A percentile compares a stretch with the other conserved stretches of the same genome.
Conservation (phyloP, 768 basidiomycete species). For the Asterophora parasitica region DNA sequence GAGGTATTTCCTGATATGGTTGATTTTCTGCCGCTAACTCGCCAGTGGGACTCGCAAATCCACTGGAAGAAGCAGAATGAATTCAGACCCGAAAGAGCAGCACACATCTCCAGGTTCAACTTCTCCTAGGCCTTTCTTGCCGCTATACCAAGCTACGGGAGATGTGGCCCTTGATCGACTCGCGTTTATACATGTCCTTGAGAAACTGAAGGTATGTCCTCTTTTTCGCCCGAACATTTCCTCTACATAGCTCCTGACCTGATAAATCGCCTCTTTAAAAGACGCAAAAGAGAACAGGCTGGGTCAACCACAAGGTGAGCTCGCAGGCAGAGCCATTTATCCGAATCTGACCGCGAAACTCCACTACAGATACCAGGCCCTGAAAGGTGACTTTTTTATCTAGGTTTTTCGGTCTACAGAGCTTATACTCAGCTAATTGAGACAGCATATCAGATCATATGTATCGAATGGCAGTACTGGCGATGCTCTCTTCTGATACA, state of each 20-base stretch:
- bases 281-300: conserved; percentile 96
- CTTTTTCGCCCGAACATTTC: neutral
- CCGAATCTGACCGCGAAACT: neutral
- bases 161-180: conserved; percentile 63
- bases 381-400: conserved; percentile 55
- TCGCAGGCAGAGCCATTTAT: neutral
- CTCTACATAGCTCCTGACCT: neutral
- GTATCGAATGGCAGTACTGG: conserved; percentile 94
- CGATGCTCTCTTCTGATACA: conserved; percentile 79
- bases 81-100: neutral
- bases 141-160: conserved; percentile 51
- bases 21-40: no score
- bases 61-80: no score
- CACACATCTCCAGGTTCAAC: neutral
- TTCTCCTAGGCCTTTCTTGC: conserved; percentile 47
- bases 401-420: neutral
- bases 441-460: conserved; percentile 91
- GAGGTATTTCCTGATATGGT: no score
- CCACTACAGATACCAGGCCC: conserved; percentile 64
- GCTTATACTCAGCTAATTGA: neutral
- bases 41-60: no score
- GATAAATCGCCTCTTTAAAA: conserved; percentile 23
- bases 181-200: conserved; percentile 87
- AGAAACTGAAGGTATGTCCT: conserved; percentile 71
- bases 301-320: conserved; percentile 78